Evolutionary conservation across 306 rosid genomes (phyloP), one percentile per base, ranked within the genome.

Genomic region (Betula pendula): DNA sequence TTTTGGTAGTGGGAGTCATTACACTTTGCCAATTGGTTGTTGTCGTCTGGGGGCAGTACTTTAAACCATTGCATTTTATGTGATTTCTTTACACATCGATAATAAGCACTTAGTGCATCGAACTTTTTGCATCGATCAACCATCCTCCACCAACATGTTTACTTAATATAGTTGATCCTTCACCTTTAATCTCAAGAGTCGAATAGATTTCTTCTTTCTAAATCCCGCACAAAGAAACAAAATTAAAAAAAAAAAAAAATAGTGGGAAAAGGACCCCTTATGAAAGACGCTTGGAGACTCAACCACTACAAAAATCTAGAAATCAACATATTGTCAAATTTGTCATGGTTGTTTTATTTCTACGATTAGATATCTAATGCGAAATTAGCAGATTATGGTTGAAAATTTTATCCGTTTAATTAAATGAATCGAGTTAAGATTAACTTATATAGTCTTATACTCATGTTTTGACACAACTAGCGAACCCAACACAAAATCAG

Each of bases 321-420:
- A 56, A 40, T 6, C 19, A 58, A 43, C 81, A 68, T 16, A 33
- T 16, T 60, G 84, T 86, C 85, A 77, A 80, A 80, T 47, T 45
- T 79, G 58, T 70, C 67, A 81, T 76, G 70, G 52, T 84, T 52
- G 59, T 68, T 60, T 48, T 47, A 67, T 68, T 66, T 60, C 51
- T 29, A 60, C 49, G 48, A 65, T 35, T 58, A 58, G 66, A 25
- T 25, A 29, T 2, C 33, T 1, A 29, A 29, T 0, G 2, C 0
- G 33, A 29, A 29, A 29, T 29, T 29, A 29, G 1, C 0, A 2
- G 1, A 2, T 29, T 29, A 29, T 1, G 33, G 2, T 29, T 29
- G 2, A 29, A 29, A 29, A 29, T 2, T 29, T 29, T 1, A 29
- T 1, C 2, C 33, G 33, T 29, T 29, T 29, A 29, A 29, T 29